Conservation (phyloP, 192 early-diverging fungal species). For the Coemansia aciculifera region DNA sequence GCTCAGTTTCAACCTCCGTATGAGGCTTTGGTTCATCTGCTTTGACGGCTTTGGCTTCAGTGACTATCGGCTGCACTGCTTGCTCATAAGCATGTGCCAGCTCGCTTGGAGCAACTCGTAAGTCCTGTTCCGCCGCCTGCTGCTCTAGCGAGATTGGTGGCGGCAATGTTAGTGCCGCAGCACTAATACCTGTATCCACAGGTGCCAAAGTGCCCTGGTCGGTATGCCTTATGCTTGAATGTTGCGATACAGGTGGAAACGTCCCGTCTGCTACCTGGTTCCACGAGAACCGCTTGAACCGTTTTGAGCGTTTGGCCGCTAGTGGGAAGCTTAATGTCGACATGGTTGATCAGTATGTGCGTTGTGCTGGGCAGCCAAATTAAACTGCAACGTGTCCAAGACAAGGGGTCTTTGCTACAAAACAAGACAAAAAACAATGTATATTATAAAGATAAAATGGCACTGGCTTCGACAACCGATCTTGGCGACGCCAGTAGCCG, state of each 20-base stretch:
- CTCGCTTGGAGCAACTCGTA: background rate
- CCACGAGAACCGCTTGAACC: constrained; percentile 56
- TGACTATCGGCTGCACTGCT: background rate
- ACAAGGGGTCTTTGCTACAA: background rate
- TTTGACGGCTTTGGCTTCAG: background rate
- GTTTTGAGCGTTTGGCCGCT: constrained; percentile 38
- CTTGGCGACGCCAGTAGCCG: background rate
- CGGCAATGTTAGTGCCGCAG: background rate
- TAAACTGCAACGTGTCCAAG: background rate
- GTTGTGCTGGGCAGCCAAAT: background rate
- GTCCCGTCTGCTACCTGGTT: constrained; percentile 40
- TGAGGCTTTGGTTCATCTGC: background rate
- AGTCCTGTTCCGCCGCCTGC: background rate
- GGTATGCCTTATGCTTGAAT: background rate
- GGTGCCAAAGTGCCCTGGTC: background rate
- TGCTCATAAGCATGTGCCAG: background rate
- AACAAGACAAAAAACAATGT: background rate
- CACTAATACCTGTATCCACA: background rate
- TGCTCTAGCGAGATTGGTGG: background rate
- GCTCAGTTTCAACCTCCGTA: background rate
- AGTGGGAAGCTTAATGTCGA: constrained; percentile 30
- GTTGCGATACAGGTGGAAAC: constrained; percentile 33
- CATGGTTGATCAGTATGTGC: constrained; percentile 11
- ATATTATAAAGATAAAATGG: background rate
- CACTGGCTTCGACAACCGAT: background rate